Evolutionary conservation across 441 rosid genomes (phyloP).

Genomic region (Isatis lusitanica): DNA sequence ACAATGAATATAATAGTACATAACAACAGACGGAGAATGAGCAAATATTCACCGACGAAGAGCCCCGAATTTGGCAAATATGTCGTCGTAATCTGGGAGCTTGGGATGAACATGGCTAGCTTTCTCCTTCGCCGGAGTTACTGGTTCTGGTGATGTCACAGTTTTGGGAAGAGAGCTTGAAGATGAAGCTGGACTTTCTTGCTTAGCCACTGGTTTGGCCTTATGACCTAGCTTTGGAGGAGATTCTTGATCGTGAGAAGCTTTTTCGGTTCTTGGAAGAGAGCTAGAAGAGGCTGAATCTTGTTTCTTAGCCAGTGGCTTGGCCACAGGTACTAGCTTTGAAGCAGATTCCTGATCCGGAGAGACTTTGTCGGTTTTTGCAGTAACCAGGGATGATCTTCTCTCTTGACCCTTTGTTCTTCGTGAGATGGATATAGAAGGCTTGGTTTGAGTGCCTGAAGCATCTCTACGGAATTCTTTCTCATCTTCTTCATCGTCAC

Average conservation of each 20-base stretch:
- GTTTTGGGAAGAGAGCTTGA: conserved; percentile 17
- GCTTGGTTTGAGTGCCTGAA: conserved; percentile 1
- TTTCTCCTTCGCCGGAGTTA: conserved; percentile 37
- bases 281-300: conserved; percentile 18
- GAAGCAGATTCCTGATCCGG: conserved; percentile 36
- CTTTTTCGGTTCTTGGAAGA: conserved; percentile 6
- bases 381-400: conserved; percentile 20
- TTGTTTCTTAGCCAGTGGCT: conserved; percentile 29
- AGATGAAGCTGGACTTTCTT: conserved; percentile 23
- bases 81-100: conserved; percentile 71
- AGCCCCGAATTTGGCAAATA: conserved; percentile 54
- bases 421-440: conserved; percentile 17
- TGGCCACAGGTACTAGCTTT: conserved; percentile 28
- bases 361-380: conserved; percentile 22
- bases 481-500: conserved; percentile 32
- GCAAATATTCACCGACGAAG: conserved; percentile 44
- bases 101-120: conserved; percentile 87
- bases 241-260: conserved; percentile 35
- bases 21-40: neutral
- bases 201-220: conserved; percentile 18
- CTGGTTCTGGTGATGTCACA: conserved; percentile 18
- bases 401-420: conserved; percentile 30
- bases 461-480: neutral
- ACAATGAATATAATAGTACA: neutral
- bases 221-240: conserved; percentile 28